A percentile compares a stretch with the other conserved stretches of the same genome.
These are phyloP conservation scores for maize (Zea mays) DNA, from an alignment of 176 grass and related monocot species.

Conservation along the genomic window DNA sequence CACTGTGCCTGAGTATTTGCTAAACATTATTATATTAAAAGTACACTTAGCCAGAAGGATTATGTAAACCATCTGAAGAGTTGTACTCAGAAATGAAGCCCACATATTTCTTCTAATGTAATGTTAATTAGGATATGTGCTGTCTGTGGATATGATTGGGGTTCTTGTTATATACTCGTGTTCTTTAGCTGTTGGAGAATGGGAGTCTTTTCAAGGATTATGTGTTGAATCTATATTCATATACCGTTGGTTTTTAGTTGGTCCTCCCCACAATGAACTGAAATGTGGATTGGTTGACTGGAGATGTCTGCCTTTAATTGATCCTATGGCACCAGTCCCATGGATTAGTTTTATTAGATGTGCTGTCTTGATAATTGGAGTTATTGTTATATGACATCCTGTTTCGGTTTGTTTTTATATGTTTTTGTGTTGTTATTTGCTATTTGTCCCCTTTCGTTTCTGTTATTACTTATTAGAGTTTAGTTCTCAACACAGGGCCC, in stretches of 20 bases:
- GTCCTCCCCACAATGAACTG: background rate
- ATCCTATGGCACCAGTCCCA: background rate
- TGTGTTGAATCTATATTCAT: background rate
- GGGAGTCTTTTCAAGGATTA: conserved; percentile 8
- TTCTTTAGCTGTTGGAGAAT: background rate
- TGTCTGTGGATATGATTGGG: background rate
- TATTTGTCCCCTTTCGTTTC: background rate
- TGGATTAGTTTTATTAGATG: background rate
- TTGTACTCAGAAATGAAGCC: background rate
- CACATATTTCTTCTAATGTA: background rate
- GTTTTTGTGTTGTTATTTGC: background rate
- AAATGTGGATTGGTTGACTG: background rate
- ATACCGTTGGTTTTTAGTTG: background rate
- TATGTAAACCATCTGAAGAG: background rate
- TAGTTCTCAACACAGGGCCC: conserved; percentile 1
- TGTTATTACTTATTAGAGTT: background rate
- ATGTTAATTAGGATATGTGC: conserved; percentile 1
- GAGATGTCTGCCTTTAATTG: too few species aligned
- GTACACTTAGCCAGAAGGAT: background rate
- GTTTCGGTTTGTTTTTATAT: background rate
- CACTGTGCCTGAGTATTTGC: background rate
- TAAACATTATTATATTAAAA: conserved; percentile 22
- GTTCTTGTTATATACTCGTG: background rate
- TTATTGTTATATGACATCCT: background rate
- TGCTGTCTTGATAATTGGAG: background rate